phyloP scores from a whole-genome alignment of 768 basidiomycete species.

The Tricholoma matsutake region DNA sequence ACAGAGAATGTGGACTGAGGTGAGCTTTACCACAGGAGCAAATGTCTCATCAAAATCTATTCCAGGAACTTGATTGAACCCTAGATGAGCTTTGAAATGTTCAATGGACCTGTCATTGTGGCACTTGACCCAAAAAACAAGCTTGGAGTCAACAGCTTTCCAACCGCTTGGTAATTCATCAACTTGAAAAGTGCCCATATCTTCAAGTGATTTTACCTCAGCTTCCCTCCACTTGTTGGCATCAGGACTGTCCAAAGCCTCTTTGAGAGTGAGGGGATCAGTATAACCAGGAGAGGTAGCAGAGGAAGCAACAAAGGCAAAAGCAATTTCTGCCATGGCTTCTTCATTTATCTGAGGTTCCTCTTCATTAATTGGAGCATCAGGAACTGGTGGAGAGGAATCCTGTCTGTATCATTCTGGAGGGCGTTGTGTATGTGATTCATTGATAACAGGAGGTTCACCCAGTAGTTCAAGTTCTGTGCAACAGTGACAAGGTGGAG shows the following conservation, averaged over 20 bases:
- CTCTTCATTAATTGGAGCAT: not conserved
- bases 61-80: not conserved
- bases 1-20: too few relatives aligned
- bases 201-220: not conserved
- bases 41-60: not conserved
- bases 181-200: not conserved
- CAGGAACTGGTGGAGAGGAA: not conserved
- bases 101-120: not conserved
- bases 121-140: not conserved
- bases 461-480: not conserved
- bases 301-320: not conserved
- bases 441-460: not conserved
- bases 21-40: too few relatives aligned
- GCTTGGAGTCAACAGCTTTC: not conserved
- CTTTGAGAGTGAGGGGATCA: not conserved
- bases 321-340: not conserved
- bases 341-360: not conserved
- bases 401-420: not conserved
- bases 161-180: not conserved
- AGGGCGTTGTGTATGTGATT: not conserved
- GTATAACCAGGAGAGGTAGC: not conserved
- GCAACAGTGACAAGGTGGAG: not conserved
- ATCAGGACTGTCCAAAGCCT: not conserved
- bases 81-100: not conserved
- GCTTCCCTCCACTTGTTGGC: not conserved